Evolutionary conservation across 2,329 filamentous ascomycete genomes (phyloP).

Genomic region (Diaporthe vexans): DNA sequence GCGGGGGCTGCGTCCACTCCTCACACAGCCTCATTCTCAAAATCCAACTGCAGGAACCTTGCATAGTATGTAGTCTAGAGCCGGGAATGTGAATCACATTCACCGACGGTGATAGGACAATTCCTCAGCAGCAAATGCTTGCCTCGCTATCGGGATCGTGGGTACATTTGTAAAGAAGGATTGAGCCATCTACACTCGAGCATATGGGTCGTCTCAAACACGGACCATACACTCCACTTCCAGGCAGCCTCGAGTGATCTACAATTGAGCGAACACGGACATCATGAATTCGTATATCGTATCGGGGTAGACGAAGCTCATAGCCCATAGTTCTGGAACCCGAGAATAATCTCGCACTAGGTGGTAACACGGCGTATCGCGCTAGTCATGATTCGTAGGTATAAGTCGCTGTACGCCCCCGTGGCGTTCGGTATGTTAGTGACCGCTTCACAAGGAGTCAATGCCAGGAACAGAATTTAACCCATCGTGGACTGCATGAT

Average conservation of each 20-base stretch:
- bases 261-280: background rate
- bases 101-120: background rate
- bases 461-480: background rate
- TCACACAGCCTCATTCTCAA: conserved; percentile 3
- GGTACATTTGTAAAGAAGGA: no score
- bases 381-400: background rate
- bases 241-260: conserved; percentile 8
- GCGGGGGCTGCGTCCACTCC: conserved; percentile 5
- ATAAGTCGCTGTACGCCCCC: background rate
- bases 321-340: background rate
- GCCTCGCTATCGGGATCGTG: background rate
- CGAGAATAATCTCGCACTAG: background rate
- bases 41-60: conserved; percentile 2
- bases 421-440: background rate
- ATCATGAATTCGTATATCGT: background rate
- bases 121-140: background rate
- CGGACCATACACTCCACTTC: background rate
- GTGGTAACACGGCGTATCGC: background rate
- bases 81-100: background rate
- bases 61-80: background rate
- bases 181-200: background rate
- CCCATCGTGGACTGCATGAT: background rate
- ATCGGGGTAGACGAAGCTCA: background rate
- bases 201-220: background rate
- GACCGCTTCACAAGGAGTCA: background rate